Evolutionary conservation across 345 rosid genomes (phyloP), one percentile per base, ranked within the genome.

Genomic region (Ceriops tagal): DNA sequence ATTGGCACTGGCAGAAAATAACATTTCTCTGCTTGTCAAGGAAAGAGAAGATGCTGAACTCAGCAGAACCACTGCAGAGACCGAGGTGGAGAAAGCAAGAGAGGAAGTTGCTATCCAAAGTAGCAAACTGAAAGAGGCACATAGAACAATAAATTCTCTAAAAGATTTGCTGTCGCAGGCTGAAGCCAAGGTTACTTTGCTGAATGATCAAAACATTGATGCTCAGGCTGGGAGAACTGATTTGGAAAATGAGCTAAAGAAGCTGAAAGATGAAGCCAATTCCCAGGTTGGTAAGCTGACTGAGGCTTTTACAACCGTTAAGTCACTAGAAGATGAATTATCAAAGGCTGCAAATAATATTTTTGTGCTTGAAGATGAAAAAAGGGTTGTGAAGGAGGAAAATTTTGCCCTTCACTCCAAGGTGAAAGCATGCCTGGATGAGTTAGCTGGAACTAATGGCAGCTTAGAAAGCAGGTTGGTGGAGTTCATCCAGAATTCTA

Each of bases 381-480:
- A 83, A 79, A 81, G 69, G 77, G 76, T 72, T 64, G 75, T 86
- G 47, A 86, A 86, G 71, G 81, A 77, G 74, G 96, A 93, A 77
- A 73, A 85, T 65, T 87, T 83, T 46, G 67, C 75, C 53, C 86
- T 91, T 39, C 81, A 78, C 72, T 84, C 91, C 69, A 88, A 86
- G 80, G 76, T 91, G 78, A 83, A 80, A 68, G 81, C 87, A 62
- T 87, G 92, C 84, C 83, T 86, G 85, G 92, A 88, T 71, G 97
- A 91, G 80, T 77, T 89, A 80, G 80, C 88, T 66, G 91, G 89
- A 81, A 78, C 80, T 60, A 89, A 66, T 67, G 90, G 87, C 68
- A 86, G 75, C 79, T 65, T 84, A 20, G 82, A 85, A 32, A 86
- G 75, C 71, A 87, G 77, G 66, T 81, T 84, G 30, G 56, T 80